phyloP scores from a whole-genome alignment of 257 asterid genomes.

The Agastache rugosa region DNA sequence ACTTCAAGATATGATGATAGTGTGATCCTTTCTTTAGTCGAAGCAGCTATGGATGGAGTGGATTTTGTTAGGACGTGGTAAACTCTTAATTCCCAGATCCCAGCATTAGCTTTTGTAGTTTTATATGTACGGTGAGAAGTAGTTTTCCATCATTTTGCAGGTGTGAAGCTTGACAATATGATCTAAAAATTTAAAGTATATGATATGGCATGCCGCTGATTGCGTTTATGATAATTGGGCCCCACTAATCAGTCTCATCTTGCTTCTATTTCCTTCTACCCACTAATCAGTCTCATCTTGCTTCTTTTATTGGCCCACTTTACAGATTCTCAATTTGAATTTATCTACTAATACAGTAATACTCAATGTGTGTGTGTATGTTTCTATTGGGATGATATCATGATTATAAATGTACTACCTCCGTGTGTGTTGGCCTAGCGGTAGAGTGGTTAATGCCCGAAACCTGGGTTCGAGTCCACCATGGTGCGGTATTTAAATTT shows the following conservation, averaged over 20 bases:
- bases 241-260: conserved; percentile 35
- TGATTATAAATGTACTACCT: not conserved
- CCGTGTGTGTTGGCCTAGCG: too few relatives aligned
- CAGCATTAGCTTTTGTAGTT: not conserved
- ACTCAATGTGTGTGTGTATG: too few relatives aligned
- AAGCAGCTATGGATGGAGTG: not conserved
- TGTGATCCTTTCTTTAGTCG: too few relatives aligned
- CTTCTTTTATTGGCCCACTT: conserved; percentile 2
- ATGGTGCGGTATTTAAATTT: too few relatives aligned
- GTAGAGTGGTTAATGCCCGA: too few relatives aligned
- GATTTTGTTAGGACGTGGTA: not conserved
- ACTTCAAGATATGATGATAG: not conserved
- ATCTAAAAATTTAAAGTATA: too few relatives aligned
- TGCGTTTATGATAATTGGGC: conserved; percentile 30
- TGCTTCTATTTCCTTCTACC: conserved; percentile 19
- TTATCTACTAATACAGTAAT: not conserved
- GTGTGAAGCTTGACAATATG: not conserved
- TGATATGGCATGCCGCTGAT: conserved; percentile 13
- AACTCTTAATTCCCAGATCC: not conserved
- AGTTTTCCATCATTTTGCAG: not conserved
- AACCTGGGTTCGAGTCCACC: too few relatives aligned
- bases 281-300: conserved; percentile 33
- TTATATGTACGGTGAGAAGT: not conserved
- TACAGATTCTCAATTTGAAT: not conserved
- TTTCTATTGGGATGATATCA: not conserved